phyloP scores from a whole-genome alignment of 768 basidiomycete genomes.

The Suillus fuscotomentosus region DNA sequence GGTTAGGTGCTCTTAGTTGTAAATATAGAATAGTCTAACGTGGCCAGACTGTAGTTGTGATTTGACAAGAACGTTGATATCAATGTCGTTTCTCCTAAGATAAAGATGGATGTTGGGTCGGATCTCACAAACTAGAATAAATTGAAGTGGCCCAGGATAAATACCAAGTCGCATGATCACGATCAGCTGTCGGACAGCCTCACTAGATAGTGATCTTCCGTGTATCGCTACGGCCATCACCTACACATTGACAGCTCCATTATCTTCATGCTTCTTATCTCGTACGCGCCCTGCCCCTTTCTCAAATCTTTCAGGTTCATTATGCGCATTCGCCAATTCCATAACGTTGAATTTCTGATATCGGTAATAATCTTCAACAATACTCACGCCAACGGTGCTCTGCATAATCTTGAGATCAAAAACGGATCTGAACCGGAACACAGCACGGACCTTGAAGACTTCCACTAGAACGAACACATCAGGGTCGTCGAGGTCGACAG shows the following conservation, averaged over 20 bases:
- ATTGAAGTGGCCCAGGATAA: neutral
- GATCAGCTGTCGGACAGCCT: neutral
- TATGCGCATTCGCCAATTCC: conserved; percentile 60
- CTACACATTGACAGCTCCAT: neutral
- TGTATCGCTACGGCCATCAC: neutral
- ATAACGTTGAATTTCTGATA: conserved; percentile 78
- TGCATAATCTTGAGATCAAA: conserved; percentile 25
- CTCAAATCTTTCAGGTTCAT: conserved; percentile 34
- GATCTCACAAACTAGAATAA: neutral
- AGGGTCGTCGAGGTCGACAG: conserved; percentile 66
- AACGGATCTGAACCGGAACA: neutral
- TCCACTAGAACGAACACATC: conserved; percentile 77
- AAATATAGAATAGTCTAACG: no score
- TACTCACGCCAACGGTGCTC: conserved; percentile 74
- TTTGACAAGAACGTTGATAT: neutral
- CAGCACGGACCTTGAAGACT: conserved; percentile 68
- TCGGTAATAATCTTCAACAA: conserved; percentile 70
- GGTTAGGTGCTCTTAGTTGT: no score
- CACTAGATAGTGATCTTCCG: neutral
- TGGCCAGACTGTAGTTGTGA: neutral
- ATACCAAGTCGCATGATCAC: neutral
- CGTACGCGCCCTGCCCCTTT: conserved; percentile 33
- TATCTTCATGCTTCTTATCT: conserved; percentile 11
- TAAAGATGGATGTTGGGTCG: neutral
- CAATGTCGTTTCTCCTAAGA: neutral